Base-by-base conservation (phyloP, 2,329 filamentous ascomycete species). In the Exophiala phaeomuriformis region DNA sequence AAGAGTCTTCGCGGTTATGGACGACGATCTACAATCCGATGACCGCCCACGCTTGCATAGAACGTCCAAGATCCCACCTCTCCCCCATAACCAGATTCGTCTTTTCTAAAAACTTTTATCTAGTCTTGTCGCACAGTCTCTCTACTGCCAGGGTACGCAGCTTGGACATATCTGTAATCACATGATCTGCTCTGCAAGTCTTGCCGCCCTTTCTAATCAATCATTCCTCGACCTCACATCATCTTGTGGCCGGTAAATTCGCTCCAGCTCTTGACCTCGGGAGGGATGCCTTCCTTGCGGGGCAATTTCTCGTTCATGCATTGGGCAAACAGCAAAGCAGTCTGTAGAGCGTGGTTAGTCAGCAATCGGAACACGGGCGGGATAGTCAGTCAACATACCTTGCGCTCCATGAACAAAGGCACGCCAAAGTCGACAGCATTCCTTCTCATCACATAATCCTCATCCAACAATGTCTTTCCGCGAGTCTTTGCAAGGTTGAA, bases 391-490 rank as follows among this genome's bases (percentile, higher is more conserved):
- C 47, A 30, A 55, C 51, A 39, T 48, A 60, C 58, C 56, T 60
- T 60, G 19, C 49, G 53, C 37, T 60, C 58, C 58, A 61, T 61
- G 45, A 98, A 97, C 52, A 98, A 78, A 46, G 93, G 93, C 32
- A 97, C 90, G 64, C 91, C 91, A 71, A 98, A 98, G 75, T 98
- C 93, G 52, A 98, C 93, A 30, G 93, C 93, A 68, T 98, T 98
- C 69, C 93, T 83, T 66, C 93, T 83, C 91, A 97, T 97, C 53
- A 98, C 90, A 66, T 98, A 98, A 76, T 98, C 90, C 67, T 94
- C 88, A 68, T 98, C 93, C 57, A 87, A 76, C 57, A 88, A 77
- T 36, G 86, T 91, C 78, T 88, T 90, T 57, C 84, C 93, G 67
- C 90, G 80, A 63, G 81, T 82, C 72, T 86, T 83, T 55, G 91